Evolutionary conservation across 345 rosid genomes (phyloP), one percentile per base, ranked within the genome.

Genomic region (Arabidopsis arenosa): DNA sequence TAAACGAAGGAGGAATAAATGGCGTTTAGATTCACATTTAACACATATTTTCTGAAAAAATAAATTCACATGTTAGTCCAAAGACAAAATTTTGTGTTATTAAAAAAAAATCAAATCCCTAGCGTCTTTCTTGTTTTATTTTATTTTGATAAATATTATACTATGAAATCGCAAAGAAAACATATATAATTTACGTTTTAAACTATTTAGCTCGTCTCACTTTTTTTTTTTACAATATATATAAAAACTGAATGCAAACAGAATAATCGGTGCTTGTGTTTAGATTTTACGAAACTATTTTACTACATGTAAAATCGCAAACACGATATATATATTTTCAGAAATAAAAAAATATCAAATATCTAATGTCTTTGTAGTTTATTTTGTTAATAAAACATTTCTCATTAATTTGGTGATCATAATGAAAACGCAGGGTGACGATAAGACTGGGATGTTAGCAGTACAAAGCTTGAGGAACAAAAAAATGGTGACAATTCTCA

Each of bases 391-490:
- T 21, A 33, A 53, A 71, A 54, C 3, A 2, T 13, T 9, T 32
- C 4, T 21, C 14, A 3, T 54, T 17, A 14, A 18, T 37, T 44
- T 53, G 14, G 32, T 60, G 17, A 60, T 61, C 26, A 51, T 49
- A 41, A 64, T 32, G 23, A 21, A 76, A 43, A 43, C 47, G 7
- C 11, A 79, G 79, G 82, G 82, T 66, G 82, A 79, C 33, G 82
- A 73, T 18, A 62, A 68, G 41, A 79, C 82, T 6, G 82, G 82
- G 6, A 79, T 79, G 82, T 53, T 79, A 17, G 82, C 82, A 4
- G 82, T 79, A 3, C 82, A 79, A 73, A 79, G 82, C 79, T 37
- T 79, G 10, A 74, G 79, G 49, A 79, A 79, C 75, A 74, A 68
- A 18, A 79, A 79, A 68, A 74, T 79, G 82, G 71, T 74, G 5